Evolutionary conservation across 139 green algal species (phyloP).

Genomic region (Coccomyxa sp.): DNA sequence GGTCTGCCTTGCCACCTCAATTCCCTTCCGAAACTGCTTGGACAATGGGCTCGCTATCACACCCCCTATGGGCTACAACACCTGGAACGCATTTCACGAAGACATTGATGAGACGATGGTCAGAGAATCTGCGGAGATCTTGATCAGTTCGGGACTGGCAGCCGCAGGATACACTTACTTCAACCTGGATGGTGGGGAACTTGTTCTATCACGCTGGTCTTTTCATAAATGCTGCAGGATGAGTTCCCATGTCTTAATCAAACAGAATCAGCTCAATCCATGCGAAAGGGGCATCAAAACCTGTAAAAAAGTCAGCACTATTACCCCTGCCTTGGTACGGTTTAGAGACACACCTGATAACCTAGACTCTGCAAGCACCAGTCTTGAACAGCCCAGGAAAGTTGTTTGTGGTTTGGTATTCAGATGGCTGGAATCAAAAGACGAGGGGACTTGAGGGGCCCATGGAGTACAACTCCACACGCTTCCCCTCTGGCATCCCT

Average conservation of each 20-base stretch:
- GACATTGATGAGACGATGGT: constrained; percentile 33
- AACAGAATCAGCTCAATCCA: background rate
- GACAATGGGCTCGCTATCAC: constrained; percentile 27
- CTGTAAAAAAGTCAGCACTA: background rate
- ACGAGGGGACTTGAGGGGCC: background rate
- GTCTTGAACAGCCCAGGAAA: background rate
- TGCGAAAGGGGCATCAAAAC: background rate
- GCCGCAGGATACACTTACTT: constrained; percentile 36
- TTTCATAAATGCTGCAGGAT: constrained; percentile 13
- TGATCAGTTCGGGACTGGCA: constrained; percentile 27
- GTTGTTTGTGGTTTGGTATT: background rate
- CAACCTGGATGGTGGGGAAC: constrained; percentile 24
- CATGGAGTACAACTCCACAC: constrained; percentile 9
- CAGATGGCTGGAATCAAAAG: background rate
- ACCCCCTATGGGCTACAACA: constrained; percentile 35
- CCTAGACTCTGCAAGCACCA: background rate
- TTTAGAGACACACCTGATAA: background rate
- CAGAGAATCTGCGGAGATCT: constrained; percentile 28
- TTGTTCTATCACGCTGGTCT: background rate
- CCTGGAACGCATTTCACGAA: constrained; percentile 32
- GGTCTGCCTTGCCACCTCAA: background rate
- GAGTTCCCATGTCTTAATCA: background rate
- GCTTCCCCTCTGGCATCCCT: constrained; percentile 25
- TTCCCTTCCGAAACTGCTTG: background rate
- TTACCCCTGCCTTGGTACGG: background rate